These are phyloP conservation scores for Phanerodontia chrysosporium DNA, from an alignment of 768 basidiomycete genomes.

Conservation along the genomic window DNA sequence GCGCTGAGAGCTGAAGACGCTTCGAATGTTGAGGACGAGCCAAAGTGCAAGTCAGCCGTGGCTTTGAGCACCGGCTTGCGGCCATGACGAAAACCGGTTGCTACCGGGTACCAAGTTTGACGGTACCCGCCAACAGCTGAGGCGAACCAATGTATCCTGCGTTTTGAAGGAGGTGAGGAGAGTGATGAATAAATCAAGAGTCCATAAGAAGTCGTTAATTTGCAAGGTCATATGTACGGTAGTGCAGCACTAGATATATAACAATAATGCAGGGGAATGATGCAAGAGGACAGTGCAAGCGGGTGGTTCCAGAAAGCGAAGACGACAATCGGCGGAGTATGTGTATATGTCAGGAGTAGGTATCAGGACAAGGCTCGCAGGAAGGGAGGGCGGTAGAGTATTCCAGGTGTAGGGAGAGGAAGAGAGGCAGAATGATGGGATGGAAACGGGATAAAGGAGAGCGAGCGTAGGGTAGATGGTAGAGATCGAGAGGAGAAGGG, in stretches of 20 bases:
- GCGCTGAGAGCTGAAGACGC: no score
- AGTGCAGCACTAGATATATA: conserved; percentile 8
- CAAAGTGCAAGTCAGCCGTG: no score
- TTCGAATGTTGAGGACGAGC: no score
- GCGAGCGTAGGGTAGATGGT: background rate
- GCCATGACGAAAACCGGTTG: no score
- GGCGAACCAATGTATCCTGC: no score
- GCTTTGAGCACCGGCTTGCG: no score
- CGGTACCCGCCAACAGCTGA: no score
- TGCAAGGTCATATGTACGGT: conserved; percentile 4
- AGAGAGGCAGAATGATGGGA: background rate
- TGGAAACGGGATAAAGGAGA: background rate
- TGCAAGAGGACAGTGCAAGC: background rate
- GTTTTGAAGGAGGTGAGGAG: no score
- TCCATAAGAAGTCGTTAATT: background rate
- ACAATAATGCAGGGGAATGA: conserved; percentile 2
- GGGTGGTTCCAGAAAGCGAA: background rate
- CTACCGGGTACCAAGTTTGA: no score
- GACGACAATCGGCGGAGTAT: background rate
- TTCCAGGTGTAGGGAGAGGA: background rate
- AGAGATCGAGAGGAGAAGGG: background rate
- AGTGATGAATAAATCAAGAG: background rate
- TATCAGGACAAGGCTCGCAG: background rate
- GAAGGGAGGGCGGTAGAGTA: background rate
- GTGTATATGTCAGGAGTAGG: background rate